Conservation (phyloP, 148 eudicot genomes). For the Polygonum maritimum region DNA sequence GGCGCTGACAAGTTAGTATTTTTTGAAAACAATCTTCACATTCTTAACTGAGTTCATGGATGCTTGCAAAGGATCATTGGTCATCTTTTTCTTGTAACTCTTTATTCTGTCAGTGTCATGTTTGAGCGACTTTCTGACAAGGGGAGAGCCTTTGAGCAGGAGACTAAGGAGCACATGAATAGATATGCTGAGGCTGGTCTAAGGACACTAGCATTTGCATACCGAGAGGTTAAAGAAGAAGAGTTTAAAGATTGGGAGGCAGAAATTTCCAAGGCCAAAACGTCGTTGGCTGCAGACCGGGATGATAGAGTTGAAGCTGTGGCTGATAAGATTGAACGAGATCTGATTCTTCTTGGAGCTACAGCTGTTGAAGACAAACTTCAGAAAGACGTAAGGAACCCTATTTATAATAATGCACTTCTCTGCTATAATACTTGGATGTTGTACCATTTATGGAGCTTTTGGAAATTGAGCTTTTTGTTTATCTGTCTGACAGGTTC, state of each 20-base stretch:
- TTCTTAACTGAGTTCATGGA: not conserved
- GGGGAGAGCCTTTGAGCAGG: constrained; percentile 44
- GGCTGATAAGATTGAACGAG: constrained; percentile 80
- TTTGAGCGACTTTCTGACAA: constrained; percentile 70
- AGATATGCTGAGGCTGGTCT: constrained; percentile 90
- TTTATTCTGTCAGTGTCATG: constrained; percentile 46
- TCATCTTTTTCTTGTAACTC: constrained; percentile 11
- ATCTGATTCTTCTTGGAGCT: constrained; percentile 81
- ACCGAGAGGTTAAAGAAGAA: constrained; percentile 53
- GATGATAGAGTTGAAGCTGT: constrained; percentile 68
- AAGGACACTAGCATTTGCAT: constrained; percentile 78
- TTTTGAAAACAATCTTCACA: not conserved
- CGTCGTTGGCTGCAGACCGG: constrained; percentile 59
- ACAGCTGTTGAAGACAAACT: constrained; percentile 97
- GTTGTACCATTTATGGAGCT: not conserved
- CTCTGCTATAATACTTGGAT: not conserved
- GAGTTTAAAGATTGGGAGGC: constrained; percentile 64
- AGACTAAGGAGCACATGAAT: constrained; percentile 55
- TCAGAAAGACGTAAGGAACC: constrained; percentile 68
- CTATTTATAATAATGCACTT: not conserved
- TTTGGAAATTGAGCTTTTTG: not conserved
- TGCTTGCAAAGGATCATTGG: not conserved
- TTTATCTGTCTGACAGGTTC: constrained; percentile 42
- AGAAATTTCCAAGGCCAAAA: constrained; percentile 59
- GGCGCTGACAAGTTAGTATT: constrained; percentile 85